phyloP scores from a whole-genome alignment of 495 filamentous ascomycete genomes.

The Beverwykella pulmonaria region DNA sequence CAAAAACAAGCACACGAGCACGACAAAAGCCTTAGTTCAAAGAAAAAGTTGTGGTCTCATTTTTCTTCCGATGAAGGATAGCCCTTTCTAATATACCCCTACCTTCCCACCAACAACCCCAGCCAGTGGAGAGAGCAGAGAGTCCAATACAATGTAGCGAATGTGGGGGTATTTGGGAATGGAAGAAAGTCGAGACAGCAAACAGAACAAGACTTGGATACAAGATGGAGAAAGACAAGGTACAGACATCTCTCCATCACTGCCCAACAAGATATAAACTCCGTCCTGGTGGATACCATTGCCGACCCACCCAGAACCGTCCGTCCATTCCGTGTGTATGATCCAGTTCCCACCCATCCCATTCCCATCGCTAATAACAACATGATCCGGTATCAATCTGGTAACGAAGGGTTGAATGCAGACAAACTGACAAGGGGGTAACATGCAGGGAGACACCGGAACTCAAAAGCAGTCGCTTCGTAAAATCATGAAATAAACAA shows the following conservation, averaged over 20 bases:
- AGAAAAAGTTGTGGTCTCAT: not conserved
- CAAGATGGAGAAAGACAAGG: not conserved
- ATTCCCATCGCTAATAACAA: not conserved
- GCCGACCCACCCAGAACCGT: not conserved
- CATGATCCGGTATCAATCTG: conserved; percentile 15
- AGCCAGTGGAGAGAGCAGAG: not conserved
- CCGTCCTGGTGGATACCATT: conserved; percentile 6
- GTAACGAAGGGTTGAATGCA: conserved; percentile 8
- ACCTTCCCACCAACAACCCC: not conserved
- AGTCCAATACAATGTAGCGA: conserved; percentile 18
- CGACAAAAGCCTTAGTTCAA: not conserved
- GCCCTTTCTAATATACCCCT: conserved; percentile 23
- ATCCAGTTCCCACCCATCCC: not conserved
- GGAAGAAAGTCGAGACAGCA: not conserved
- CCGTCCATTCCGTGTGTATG: conserved; percentile 8
- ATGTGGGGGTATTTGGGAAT: conserved; percentile 20
- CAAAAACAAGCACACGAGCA: not conserved
- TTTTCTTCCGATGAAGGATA: conserved; percentile 33
- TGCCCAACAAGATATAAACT: not conserved
- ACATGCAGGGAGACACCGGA: conserved; percentile 6
- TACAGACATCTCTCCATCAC: not conserved
- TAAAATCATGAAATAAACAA: conserved; percentile 23
- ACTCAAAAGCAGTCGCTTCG: conserved; percentile 26
- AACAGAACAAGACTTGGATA: too few relatives aligned
- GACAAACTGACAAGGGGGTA: conserved; percentile 1